Evolutionary conservation across 2,329 filamentous ascomycete species (phyloP).

Genomic region (Nothophaeocryptopus gaeumannii): DNA sequence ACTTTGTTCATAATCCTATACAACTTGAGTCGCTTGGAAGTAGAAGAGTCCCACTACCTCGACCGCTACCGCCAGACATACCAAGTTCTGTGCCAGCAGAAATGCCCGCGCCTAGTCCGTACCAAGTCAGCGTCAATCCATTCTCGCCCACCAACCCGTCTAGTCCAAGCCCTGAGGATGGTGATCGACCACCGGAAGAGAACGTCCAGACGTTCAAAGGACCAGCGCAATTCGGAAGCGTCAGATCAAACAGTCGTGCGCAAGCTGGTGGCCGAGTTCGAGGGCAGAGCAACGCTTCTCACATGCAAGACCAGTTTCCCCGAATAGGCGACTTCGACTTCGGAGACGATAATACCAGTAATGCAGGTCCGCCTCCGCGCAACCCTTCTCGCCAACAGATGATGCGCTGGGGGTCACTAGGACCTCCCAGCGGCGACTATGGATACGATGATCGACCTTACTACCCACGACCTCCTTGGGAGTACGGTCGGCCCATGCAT

Average conservation of each 20-base stretch:
- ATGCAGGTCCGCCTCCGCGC: slow-evolving; percentile 18
- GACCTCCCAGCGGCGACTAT: slow-evolving; percentile 21
- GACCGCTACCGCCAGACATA: too few species aligned
- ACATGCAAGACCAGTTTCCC: slow-evolving; percentile 15
- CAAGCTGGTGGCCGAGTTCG: slow-evolving; percentile 13
- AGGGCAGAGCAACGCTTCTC: slow-evolving; percentile 20
- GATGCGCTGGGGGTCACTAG: slow-evolving; percentile 25
- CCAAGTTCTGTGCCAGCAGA: too few species aligned
- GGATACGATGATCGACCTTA: slow-evolving; percentile 25
- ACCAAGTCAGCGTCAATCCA: too few species aligned
- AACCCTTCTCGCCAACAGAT: slow-evolving; percentile 27
- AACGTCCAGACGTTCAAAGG: slow-evolving; percentile 13
- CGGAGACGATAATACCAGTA: slow-evolving; percentile 7
- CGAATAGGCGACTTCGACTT: slow-evolving; percentile 25
- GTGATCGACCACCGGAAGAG: slow-evolving; percentile 8
- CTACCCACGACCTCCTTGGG: slow-evolving; percentile 24
- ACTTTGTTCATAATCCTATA: slow-evolving; percentile 1
- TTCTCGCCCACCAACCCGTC: too few species aligned
- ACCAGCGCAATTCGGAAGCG: slow-evolving; percentile 4
- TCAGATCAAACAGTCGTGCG: slow-evolving; percentile 5
- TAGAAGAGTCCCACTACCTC: too few species aligned
- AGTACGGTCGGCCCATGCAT: slow-evolving; percentile 21
- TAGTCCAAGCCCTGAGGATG: slow-evolving; percentile 9
- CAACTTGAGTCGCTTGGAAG: too few species aligned
- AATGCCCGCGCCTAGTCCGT: too few species aligned